Evolutionary conservation across 2,329 filamentous ascomycete species (phyloP), one percentile per base, ranked within the genome.

Genomic region (Leptographium lundbergii): DNA sequence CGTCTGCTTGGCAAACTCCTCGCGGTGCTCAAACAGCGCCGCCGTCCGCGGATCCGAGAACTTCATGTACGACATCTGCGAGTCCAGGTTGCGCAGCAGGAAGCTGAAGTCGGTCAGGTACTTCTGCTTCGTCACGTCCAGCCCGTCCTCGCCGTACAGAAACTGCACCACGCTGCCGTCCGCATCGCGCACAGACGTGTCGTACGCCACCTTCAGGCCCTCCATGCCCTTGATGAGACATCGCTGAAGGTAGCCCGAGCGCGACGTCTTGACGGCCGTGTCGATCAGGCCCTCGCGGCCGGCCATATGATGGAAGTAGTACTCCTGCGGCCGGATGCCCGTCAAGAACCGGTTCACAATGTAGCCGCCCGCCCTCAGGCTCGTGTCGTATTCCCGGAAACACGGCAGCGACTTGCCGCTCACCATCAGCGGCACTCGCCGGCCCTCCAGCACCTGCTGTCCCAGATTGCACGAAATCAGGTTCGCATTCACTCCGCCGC

Each of bases 151-250:
- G 61, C 94, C 94, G 69, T 97, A 99, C 36, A 99, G 73, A 72
- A 99, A 97, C 69, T 99, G 94, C 3, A 99, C 81, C 67, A 99
- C 81, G 2, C 88, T 89, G 27, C 95, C 95, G 70, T 99, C 95
- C 0, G 92, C 86, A 67, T 99, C 92, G 63, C 94, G 85, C 19
- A 99, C 94, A 1, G 91, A 95, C 10, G 87, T 91, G 68, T 99
- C 94, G 70, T 99, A 97, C 62, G 91, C 85, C 2, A 95, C 91
- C 66, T 85, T 87, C 51, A 97, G 78, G 4, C 94, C 94, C 72
- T 99, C 94, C 88, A 99, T 95, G 62, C 94, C 94, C 76, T 99
- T 99, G 75, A 99, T 95, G 63, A 99, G 80, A 79, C 94, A 99
- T 69, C 95, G 82, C 71, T 99, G 94, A 57, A 99, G 78, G 69